Conservation (phyloP, 306 rosid genomes). For the Fragaria ananassa region DNA sequence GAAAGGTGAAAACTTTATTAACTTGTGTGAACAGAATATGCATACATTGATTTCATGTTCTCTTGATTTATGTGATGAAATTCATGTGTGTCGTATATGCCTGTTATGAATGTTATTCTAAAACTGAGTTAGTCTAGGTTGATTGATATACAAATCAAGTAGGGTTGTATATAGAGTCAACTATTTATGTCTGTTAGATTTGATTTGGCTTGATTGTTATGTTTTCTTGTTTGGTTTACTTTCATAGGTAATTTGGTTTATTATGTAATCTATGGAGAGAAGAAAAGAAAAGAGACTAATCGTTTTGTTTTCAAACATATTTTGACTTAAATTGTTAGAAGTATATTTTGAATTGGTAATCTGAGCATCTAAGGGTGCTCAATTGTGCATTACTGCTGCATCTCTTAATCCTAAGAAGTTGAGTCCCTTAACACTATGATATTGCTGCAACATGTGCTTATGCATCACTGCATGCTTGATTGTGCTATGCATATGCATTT, state of each 20-base stretch:
- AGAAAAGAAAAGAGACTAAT: background rate
- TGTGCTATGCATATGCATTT: background rate
- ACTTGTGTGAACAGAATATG: background rate
- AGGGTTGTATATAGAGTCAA: background rate
- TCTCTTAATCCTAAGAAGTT: background rate
- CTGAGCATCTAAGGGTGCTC: background rate
- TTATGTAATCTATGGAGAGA: background rate
- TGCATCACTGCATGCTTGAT: slow-evolving; percentile 9
- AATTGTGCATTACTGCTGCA: background rate
- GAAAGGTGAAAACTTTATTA: background rate
- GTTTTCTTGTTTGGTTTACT: background rate
- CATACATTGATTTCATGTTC: background rate
- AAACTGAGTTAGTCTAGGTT: background rate
- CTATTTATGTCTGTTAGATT: background rate
- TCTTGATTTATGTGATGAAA: background rate
- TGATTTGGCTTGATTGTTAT: background rate
- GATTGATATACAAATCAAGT: background rate
- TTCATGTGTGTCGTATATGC: background rate
- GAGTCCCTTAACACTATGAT: background rate
- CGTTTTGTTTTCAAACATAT: background rate
- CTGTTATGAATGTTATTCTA: background rate
- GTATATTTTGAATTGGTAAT: background rate
- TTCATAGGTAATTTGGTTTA: background rate
- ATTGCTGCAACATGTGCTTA: background rate
- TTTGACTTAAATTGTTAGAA: background rate